These are phyloP conservation scores for Brachypodium distachyon DNA, from an alignment of 202 grass and related monocot genomes.

Conservation along the genomic window DNA sequence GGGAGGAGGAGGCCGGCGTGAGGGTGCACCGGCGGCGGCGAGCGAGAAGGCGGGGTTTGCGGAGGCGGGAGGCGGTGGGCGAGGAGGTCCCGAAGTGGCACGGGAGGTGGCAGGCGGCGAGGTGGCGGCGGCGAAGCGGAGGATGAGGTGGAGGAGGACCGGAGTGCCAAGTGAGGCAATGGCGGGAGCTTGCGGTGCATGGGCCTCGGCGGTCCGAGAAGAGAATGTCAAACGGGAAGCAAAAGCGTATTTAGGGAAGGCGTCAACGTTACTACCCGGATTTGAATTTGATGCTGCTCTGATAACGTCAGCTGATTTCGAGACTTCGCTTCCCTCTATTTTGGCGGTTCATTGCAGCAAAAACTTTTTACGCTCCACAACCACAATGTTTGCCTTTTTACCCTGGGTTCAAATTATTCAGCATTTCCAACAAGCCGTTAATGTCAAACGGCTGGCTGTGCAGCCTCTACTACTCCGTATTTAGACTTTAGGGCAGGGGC, in stretches of 20 bases:
- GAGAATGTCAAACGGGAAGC: background rate
- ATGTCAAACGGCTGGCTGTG: too few relatives aligned
- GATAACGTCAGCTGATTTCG: too few relatives aligned
- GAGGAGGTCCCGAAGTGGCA: slow-evolving; percentile 23
- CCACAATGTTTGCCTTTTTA: too few relatives aligned
- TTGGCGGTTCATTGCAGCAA: too few relatives aligned
- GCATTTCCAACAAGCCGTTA: too few relatives aligned
- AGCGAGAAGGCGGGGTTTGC: background rate
- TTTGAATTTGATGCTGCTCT: too few relatives aligned
- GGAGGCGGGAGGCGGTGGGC: slow-evolving; percentile 11
- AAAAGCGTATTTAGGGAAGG: too few relatives aligned
- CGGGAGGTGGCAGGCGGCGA: slow-evolving; percentile 20
- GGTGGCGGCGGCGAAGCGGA: background rate
- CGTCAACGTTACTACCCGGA: background rate
- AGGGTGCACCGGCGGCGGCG: slow-evolving; percentile 8
- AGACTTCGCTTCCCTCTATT: too few relatives aligned
- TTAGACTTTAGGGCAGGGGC: too few relatives aligned
- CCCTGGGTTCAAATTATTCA: too few relatives aligned
- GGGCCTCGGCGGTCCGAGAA: background rate
- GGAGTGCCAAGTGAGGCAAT: background rate
- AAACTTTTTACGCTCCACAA: too few relatives aligned
- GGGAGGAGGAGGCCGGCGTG: slow-evolving; percentile 15
- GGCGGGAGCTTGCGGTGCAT: slow-evolving; percentile 41
- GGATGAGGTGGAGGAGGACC: background rate
- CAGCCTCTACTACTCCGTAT: too few relatives aligned